These are phyloP conservation scores for Elongisporangium prolatum DNA, from an alignment of 352 stramenopile genomes.

Conservation along the genomic window DNA sequence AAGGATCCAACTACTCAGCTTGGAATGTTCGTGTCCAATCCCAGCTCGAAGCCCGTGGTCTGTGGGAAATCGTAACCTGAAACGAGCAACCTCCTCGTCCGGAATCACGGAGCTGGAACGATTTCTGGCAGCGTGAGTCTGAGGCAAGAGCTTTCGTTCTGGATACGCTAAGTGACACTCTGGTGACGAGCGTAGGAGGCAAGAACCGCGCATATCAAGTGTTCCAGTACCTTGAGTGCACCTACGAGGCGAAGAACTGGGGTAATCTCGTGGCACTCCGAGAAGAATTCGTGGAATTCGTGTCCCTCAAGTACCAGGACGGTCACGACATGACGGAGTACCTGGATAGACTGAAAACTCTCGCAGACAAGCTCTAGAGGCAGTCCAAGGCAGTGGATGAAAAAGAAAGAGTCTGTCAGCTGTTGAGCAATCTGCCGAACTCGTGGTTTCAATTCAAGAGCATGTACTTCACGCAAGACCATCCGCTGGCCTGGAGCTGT, in stretches of 20 bases:
- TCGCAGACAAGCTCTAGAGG: no score
- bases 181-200: conserved; percentile 5
- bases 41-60: conserved; percentile 1
- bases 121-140: conserved; percentile 6
- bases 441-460: conserved; percentile 6
- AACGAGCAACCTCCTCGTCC: not conserved
- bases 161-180: conserved; percentile 7
- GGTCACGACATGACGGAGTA: no score
- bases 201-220: conserved; percentile 6
- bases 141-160: conserved; percentile 7
- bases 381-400: no score
- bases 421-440: no score
- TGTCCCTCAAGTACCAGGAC: conserved; percentile 6
- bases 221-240: conserved; percentile 8
- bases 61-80: conserved; percentile 7
- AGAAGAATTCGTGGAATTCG: conserved; percentile 8
- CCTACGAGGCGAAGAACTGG: conserved; percentile 10
- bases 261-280: conserved; percentile 7
- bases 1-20: no score
- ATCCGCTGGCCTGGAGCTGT: conserved; percentile 4
- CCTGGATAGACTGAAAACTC: conserved; percentile 2
- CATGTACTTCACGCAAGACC: no score
- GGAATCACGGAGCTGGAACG: not conserved
- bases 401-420: no score
- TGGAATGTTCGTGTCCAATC: conserved; percentile 5